phyloP scores from a whole-genome alignment of 129 eudicot genomes.

The Saussurea involucrata region DNA sequence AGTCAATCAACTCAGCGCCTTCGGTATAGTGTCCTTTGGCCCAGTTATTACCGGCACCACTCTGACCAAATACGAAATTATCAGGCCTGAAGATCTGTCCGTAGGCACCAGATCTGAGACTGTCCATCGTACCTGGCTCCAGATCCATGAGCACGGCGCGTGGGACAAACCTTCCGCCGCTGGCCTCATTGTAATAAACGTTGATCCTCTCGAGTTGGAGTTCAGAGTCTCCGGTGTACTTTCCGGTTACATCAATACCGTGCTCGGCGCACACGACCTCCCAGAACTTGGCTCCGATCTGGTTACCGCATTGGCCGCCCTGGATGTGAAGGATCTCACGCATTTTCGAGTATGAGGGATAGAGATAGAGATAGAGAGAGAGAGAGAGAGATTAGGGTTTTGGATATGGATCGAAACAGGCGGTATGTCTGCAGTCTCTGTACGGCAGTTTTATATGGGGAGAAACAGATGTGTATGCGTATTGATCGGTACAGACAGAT shows the following conservation, averaged over 20 bases:
- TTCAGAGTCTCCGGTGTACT: slow-evolving; percentile 46
- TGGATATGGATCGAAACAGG: neutral
- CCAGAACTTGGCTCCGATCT: slow-evolving; percentile 36
- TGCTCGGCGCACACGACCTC: slow-evolving; percentile 35
- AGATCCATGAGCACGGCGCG: slow-evolving; percentile 67
- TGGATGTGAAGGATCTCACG: slow-evolving; percentile 63
- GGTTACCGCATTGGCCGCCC: slow-evolving; percentile 65
- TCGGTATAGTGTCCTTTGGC: slow-evolving; percentile 64
- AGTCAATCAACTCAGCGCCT: slow-evolving; percentile 61
- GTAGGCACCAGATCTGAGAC: slow-evolving; percentile 45
- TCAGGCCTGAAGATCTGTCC: slow-evolving; percentile 50
- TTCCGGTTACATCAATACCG: slow-evolving; percentile 43
- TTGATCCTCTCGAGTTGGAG: slow-evolving; percentile 57
- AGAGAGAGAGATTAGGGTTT: slow-evolving; percentile 22
- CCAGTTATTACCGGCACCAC: slow-evolving; percentile 64
- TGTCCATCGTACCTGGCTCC: slow-evolving; percentile 69
- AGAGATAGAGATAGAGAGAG: slow-evolving; percentile 12
- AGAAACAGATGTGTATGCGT: neutral
- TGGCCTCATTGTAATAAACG: slow-evolving; percentile 57
- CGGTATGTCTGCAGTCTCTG: slow-evolving; percentile 6
- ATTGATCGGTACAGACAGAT: neutral
- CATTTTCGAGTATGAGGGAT: slow-evolving; percentile 32
- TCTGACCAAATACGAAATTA: slow-evolving; percentile 51
- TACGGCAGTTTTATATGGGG: slow-evolving; percentile 14
- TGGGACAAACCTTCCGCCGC: slow-evolving; percentile 51